phyloP scores from a whole-genome alignment of 2,329 filamentous ascomycete genomes.

The Cladosporium sphaerospermum region DNA sequence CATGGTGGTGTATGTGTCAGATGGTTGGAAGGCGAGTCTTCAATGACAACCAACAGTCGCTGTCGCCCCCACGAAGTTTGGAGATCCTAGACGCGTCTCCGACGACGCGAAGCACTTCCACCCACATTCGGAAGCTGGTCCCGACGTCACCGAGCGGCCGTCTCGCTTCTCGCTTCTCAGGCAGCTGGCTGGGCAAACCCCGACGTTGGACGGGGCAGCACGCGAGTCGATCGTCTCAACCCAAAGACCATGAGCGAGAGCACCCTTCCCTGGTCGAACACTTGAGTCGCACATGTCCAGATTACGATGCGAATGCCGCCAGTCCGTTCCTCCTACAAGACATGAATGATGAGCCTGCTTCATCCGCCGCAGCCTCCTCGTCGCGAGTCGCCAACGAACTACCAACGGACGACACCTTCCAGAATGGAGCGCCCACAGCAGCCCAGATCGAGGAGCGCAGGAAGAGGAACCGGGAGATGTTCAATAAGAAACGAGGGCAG shows the following conservation, averaged over 20 bases:
- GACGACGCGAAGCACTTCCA: conserved; percentile 12
- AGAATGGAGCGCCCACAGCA: conserved; percentile 16
- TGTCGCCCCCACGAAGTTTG: not conserved
- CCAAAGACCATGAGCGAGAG: not conserved
- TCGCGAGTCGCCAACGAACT: conserved; percentile 13
- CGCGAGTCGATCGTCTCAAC: not conserved
- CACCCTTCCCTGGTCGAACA: not conserved
- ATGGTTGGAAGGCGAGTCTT: not conserved
- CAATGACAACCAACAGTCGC: not conserved
- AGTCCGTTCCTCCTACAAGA: conserved; percentile 18
- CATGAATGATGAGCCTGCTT: conserved; percentile 34
- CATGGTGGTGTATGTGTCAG: conserved; percentile 45
- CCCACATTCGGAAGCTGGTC: conserved; percentile 1
- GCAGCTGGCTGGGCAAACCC: not conserved
- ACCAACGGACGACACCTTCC: conserved; percentile 6
- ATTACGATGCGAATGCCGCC: conserved; percentile 2
- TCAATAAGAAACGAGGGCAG: conserved; percentile 37
- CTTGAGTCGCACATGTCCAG: not conserved
- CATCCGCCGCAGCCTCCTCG: conserved; percentile 22
- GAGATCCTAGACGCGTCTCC: not conserved
- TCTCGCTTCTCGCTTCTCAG: not conserved
- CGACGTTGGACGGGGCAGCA: not conserved
- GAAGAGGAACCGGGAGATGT: conserved; percentile 29
- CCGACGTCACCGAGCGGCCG: not conserved
- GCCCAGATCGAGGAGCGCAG: conserved; percentile 20